Evolutionary conservation across 1,284 basidiomycete genomes (phyloP), one percentile per base, ranked within the genome.

Genomic region (Tylopilus sp.): DNA sequence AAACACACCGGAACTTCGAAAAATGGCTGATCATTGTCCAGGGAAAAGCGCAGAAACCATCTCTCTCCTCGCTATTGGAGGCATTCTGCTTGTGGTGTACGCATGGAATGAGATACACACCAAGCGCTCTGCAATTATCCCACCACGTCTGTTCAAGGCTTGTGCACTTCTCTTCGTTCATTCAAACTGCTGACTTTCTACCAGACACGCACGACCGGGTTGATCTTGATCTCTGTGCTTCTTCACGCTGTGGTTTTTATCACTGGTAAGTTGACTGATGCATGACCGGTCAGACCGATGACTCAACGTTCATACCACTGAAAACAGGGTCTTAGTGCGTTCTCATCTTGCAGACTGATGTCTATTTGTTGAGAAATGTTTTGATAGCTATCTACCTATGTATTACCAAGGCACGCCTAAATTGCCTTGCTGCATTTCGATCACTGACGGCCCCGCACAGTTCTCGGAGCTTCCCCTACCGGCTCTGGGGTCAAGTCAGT

Each of bases 91-190:
- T 57, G 58, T 81, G 13, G 64, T 75, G 0, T 82, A 79, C n/a
- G 76, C 78, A 26, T 64, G 82, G 33, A 84, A 86, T 70, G 87
- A 87, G 67, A 61, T 84, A 13, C 75, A 74, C 44, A 89, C 88
- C 0, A 84, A 81, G 64, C 81, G 84, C 16, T 81, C 81, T 26
- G 84, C 89, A 0, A 85, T 91, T 65, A 81, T 90, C 19, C 84
- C 87, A 1, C 81, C 84, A 13, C 77, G 85, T 12, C 61, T 88
- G 22, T 85, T 87, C 74, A 78, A 77, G 66, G 75, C 54, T 69
- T 39, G 68, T 65, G 29, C 47, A 36, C 6, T 29, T 18, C 26
- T 8, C 52, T 26, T 24, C 8, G 26, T 33, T 64, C 51, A 16
- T 51, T 29, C 13, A 26, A 12, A 24, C 15, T 51, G 9, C 53